Base-by-base conservation (phyloP, 2,329 filamentous ascomycete species). In the Zelopaecilomyces penicillatus region DNA sequence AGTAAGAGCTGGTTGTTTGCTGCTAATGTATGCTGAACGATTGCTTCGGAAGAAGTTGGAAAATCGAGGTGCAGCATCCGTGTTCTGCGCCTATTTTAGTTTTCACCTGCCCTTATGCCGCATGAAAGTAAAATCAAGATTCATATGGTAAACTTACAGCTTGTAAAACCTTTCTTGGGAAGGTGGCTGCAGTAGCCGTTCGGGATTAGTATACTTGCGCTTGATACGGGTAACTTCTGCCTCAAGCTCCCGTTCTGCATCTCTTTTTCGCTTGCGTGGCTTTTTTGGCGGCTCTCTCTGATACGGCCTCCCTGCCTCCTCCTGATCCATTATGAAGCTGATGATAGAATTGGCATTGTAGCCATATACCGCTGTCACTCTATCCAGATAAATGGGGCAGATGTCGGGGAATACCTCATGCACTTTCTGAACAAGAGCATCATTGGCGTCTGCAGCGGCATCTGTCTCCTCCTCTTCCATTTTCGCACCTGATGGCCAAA, bases 341-440 rank as follows among this genome's bases (percentile, higher is more conserved):
- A 74, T 62, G 29, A 68, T 52, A 1, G 44, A 44, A 4, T 63
- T 54, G 3, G 59, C 11, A 34, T 63, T 42, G 47, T 65, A 63
- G 2, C 29, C 34, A 5, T 64, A 43, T 30, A 59, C 47, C 0
- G 43, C 30, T 3, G 57, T 57, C 4, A 66, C 44, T 4, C 47
- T 38, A 5, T 55, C 45, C 9, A 75, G 55, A 43, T 65, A 68
- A 0, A 63, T 47, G 1, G 54, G 60, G 46, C 68, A 73, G 2
- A 76, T 70, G 35, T 75, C 66, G 0, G 71, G 69, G 46, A 76
- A 73, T 6, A 73, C 39, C 4, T 45, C 38, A 6, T 39, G 37
- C 27, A 60, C 50, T n/a, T 37, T 34, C 28, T 46, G 37, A 5
- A 54, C 30, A 26, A 52, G 57, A 10, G 30, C 35, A 5, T 53